Evolutionary conservation across 1,284 basidiomycete genomes (phyloP), one percentile per base, ranked within the genome.

Genomic region (Paramarasmius palmivorus): DNA sequence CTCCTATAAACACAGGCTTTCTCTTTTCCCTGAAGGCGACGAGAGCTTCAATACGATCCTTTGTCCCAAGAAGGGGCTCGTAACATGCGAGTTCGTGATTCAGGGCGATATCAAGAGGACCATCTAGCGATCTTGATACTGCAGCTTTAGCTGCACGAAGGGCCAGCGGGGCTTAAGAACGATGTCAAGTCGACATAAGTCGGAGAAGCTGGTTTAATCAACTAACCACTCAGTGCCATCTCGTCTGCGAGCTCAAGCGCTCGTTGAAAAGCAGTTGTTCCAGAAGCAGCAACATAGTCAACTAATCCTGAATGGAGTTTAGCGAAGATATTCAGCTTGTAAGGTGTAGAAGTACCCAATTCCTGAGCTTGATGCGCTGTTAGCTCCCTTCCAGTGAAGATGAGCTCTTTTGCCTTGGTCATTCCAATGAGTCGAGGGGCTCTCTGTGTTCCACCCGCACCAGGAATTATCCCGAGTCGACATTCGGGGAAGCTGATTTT

Each of bases 401-500:
- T 90, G 39, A 95, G 74, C 63, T 95, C 91, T 69, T 97, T 97
- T 4, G 95, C 88, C 66, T 85, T 89, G 36, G 92, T 78, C 23
- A 87, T 69, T 1, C 95, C 95, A 10, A 97, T 72, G 17, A 97
- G 71, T 39, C 92, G 83, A 1, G 92, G 86, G n/a, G 91, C 80
- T 36, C 95, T 81, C 65, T 95, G 93, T 0, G 95, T 98, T 1
- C 94, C 94, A 2, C 93, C 93, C n/a, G 93, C 93, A 42, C 95
- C 94, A 8, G 94, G 94, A 54, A 98, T 97, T 59, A 98, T 97
- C 3, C 93, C 95, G 19, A 96, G 78, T 50, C 86, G 82, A 2
- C 86, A 87, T 70, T 95, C 93, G 2, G 92, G 91, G 15, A 95
- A 73, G 2, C 92, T 90, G 42, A 95, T 87, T 69, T 90, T 90